A percentile compares a stretch with the other conserved stretches of the same genome.
Evolutionary conservation across 2,329 filamentous ascomycete genomes (phyloP).

Genomic region (Penicillium sumatraense): DNA sequence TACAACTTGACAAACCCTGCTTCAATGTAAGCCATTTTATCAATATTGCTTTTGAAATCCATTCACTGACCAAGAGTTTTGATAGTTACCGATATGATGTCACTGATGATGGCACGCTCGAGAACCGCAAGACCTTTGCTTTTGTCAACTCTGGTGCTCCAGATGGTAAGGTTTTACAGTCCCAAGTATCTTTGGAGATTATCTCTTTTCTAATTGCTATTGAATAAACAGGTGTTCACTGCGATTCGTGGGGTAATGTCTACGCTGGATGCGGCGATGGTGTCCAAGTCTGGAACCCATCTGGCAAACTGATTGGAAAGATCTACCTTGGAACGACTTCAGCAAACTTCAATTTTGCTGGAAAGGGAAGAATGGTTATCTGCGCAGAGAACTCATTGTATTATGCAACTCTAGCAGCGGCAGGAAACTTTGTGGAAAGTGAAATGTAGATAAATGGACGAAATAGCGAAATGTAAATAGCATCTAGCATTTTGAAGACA

Average conservation of each 20-base stretch:
- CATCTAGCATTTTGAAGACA: too few species aligned
- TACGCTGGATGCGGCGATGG: conserved; percentile 61
- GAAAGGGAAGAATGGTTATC: conserved; percentile 23
- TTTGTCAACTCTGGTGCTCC: conserved; percentile 16
- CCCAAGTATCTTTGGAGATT: not conserved
- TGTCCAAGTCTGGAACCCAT: conserved; percentile 57
- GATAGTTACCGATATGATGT: conserved; percentile 19
- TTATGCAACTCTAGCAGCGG: conserved; percentile 23
- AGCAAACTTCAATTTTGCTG: conserved; percentile 57
- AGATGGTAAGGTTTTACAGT: conserved; percentile 9
- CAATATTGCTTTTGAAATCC: not conserved
- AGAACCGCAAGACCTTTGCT: conserved; percentile 23
- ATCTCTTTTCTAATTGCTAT: not conserved
- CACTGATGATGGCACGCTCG: conserved; percentile 15
- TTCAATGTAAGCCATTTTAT: conserved; percentile 17
- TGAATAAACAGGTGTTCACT: conserved; percentile 45
- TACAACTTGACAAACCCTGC: conserved; percentile 18
- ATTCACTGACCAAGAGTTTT: not conserved
- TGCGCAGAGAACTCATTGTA: conserved; percentile 24
- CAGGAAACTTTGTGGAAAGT: conserved; percentile 17
- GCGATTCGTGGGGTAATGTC: conserved; percentile 59
- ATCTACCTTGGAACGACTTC: conserved; percentile 44
- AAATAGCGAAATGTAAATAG: not conserved
- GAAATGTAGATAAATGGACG: conserved; percentile 2
- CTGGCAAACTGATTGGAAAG: conserved; percentile 59